A percentile compares a stretch with the other conserved stretches of the same genome.
phyloP scores from a whole-genome alignment of 495 filamentous ascomycete genomes.

The Friedmanniomyces simplex region DNA sequence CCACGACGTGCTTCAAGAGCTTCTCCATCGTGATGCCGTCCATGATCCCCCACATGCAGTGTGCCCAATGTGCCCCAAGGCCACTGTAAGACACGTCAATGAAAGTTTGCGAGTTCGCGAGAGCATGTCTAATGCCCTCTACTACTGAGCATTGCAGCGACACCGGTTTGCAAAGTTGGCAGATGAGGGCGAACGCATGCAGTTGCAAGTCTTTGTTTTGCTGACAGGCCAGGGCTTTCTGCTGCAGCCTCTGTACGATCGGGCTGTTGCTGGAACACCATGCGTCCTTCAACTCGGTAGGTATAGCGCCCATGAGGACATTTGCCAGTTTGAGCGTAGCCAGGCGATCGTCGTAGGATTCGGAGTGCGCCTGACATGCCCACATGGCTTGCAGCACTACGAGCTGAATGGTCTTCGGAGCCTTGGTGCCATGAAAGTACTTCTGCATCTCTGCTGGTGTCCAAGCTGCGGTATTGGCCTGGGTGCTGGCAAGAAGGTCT shows the following conservation, averaged over 20 bases:
- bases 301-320: constrained; percentile 38
- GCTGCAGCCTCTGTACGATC: constrained; percentile 42
- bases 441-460: constrained; percentile 3
- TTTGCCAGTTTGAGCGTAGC: constrained; percentile 43
- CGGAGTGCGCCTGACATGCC: constrained; percentile 36
- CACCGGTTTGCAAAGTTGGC: constrained; percentile 5
- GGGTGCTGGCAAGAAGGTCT: constrained; percentile 13
- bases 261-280: constrained; percentile 39
- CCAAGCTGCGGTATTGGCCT: background rate
- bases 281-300: constrained; percentile 29
- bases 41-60: background rate
- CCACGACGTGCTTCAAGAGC: constrained; percentile 1
- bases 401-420: constrained; percentile 45
- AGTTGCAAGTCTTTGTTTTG: constrained; percentile 37
- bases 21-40: background rate
- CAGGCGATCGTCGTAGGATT: constrained; percentile 32
- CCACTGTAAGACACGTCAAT: background rate
- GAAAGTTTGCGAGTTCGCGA: background rate
- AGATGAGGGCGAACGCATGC: constrained; percentile 13
- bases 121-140: constrained; percentile 5
- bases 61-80: background rate
- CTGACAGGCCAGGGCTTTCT: constrained; percentile 36
- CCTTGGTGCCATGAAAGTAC: constrained; percentile 27
- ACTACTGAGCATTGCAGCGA: background rate
- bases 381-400: constrained; percentile 43